A percentile compares a stretch with the other conserved stretches of the same genome.
phyloP scores from a whole-genome alignment of 1,284 basidiomycete genomes.

The Rhodotorula sp. region DNA sequence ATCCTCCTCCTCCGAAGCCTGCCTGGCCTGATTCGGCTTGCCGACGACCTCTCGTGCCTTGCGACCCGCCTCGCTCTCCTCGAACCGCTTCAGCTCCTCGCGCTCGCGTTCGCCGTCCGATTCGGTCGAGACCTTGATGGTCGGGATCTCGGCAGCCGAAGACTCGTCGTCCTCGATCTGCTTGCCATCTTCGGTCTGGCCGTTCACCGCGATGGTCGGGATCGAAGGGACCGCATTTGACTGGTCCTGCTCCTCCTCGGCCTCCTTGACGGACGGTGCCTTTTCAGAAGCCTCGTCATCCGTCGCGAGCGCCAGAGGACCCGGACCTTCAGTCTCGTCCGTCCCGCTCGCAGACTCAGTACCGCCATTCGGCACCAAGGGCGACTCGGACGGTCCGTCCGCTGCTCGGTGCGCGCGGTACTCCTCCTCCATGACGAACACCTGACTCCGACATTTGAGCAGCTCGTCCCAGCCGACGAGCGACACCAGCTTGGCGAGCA shows the following conservation, averaged over 20 bases:
- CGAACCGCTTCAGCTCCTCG: constrained; percentile 47
- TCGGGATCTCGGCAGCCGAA: constrained; percentile 61
- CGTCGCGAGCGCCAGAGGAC: constrained; percentile 50
- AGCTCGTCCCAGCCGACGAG: constrained; percentile 99
- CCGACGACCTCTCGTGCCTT: constrained; percentile 43
- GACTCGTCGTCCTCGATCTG: constrained; percentile 27
- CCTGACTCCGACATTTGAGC: constrained; percentile 83
- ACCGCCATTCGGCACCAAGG: constrained; percentile 63
- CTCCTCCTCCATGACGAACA: constrained; percentile 99
- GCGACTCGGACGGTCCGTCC: constrained; percentile 45
- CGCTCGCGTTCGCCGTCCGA: constrained; percentile 62
- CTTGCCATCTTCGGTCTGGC: constrained; percentile 24
- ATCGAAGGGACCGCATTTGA: background rate
- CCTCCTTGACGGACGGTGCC: constrained; percentile 69
- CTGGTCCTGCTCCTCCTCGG: constrained; percentile 43
- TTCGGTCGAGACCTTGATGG: constrained; percentile 84
- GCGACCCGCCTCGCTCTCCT: constrained; percentile 46
- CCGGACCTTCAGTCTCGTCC: constrained; percentile 56
- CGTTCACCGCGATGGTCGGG: constrained; percentile 30
- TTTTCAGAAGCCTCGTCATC: constrained; percentile 54
- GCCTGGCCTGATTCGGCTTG: constrained; percentile 43
- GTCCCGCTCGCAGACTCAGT: constrained; percentile 39
- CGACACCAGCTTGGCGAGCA: constrained; percentile 84
- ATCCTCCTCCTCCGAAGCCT: constrained; percentile 51
- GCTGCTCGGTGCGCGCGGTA: constrained; percentile 65